These are phyloP conservation scores for Pseudogymnoascus verrucosus DNA, from an alignment of 2,329 filamentous ascomycete species.

Conservation along the genomic window DNA sequence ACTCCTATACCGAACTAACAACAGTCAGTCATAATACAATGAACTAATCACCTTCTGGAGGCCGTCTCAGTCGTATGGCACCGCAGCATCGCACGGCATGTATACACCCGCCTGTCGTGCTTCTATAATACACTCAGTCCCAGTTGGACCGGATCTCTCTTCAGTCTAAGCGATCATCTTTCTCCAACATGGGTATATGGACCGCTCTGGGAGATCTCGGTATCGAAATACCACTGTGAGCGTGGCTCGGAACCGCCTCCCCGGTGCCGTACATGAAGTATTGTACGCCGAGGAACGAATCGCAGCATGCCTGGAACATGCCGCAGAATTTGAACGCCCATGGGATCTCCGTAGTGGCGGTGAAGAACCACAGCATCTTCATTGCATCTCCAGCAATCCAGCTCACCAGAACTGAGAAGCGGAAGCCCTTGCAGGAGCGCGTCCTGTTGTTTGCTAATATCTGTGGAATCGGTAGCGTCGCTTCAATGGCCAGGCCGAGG, in stretches of 20 bases:
- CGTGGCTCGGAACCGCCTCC: conserved; percentile 15
- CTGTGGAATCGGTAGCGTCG: conserved; percentile 73
- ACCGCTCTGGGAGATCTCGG: conserved; percentile 10
- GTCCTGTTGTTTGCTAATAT: conserved; percentile 62
- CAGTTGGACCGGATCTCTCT: neutral
- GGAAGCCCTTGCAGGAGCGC: conserved; percentile 68
- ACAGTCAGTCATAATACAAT: neutral
- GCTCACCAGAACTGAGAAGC: conserved; percentile 64
- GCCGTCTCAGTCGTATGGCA: neutral
- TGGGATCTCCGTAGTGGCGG: conserved; percentile 60
- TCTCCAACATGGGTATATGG: conserved; percentile 21
- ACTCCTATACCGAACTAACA: neutral
- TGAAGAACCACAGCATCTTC: conserved; percentile 86
- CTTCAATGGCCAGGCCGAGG: conserved; percentile 70
- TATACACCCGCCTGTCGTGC: neutral
- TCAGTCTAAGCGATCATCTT: conserved; percentile 23
- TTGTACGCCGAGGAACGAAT: conserved; percentile 65
- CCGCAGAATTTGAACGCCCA: conserved; percentile 76
- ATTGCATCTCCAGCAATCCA: conserved; percentile 76
- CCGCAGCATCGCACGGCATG: neutral
- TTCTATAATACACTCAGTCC: conserved; percentile 2
- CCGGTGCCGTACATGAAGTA: conserved; percentile 62
- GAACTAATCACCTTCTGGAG: neutral
- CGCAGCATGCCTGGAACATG: conserved; percentile 71
- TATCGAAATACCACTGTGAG: neutral